Percentiles rank a stretch among this genome's conserved stretches.
Conservation (phyloP, 2,329 filamentous ascomycete genomes). For the Ophiostoma sp. region DNA sequence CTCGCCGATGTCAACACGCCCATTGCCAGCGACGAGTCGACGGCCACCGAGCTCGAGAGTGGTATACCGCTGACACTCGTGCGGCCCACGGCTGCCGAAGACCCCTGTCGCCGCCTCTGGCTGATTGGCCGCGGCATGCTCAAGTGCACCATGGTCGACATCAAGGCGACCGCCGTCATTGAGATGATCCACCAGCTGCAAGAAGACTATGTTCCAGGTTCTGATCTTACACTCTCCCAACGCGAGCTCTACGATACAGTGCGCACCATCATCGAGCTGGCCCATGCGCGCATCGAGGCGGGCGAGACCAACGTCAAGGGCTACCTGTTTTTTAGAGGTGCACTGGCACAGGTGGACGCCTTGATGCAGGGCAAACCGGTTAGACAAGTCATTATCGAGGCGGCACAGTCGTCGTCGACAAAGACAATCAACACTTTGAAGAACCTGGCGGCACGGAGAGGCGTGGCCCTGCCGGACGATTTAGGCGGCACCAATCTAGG, state of each 20-base stretch:
- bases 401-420: background rate
- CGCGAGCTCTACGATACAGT: slow-evolving; percentile 30
- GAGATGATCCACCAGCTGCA: slow-evolving; percentile 31
- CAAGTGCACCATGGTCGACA: slow-evolving; percentile 31
- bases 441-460: slow-evolving; percentile 1
- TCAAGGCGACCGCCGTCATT: slow-evolving; percentile 25
- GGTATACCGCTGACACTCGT: background rate
- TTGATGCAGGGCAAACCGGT: slow-evolving; percentile 24
- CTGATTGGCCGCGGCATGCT: slow-evolving; percentile 30
- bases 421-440: slow-evolving; percentile 15
- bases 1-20: slow-evolving; percentile 18
- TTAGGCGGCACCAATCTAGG: background rate
- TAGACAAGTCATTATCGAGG: slow-evolving; percentile 21
- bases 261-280: slow-evolving; percentile 1
- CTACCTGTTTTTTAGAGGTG: slow-evolving; percentile 27
- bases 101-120: slow-evolving; percentile 26
- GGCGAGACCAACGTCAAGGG: slow-evolving; percentile 33
- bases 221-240: slow-evolving; percentile 29
- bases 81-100: background rate
- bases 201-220: slow-evolving; percentile 27
- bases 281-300: slow-evolving; percentile 26
- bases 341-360: slow-evolving; percentile 29
- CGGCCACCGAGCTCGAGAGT: background rate
- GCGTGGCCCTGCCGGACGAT: slow-evolving; percentile 21
- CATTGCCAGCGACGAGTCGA: slow-evolving; percentile 1